phyloP scores from a whole-genome alignment of 2,329 filamentous ascomycete species.

The Ceratocystis ficicola region DNA sequence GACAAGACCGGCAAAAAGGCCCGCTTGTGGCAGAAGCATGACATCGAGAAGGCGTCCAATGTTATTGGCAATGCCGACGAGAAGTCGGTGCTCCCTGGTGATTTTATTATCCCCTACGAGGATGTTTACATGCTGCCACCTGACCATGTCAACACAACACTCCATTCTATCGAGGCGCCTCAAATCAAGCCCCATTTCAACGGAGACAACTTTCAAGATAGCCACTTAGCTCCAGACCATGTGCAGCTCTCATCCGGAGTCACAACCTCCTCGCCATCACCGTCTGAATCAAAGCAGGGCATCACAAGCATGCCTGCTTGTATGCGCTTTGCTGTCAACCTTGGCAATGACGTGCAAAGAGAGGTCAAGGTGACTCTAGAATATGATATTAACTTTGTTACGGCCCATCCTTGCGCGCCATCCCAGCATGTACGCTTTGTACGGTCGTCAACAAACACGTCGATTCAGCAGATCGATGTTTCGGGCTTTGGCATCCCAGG shows the following conservation, averaged over 20 bases:
- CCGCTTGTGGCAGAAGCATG: constrained; percentile 48
- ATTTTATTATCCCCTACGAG: constrained; percentile 51
- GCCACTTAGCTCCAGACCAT: not conserved
- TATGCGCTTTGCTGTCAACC: constrained; percentile 30
- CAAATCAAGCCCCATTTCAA: not conserved
- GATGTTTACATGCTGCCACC: constrained; percentile 39
- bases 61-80: constrained; percentile 47
- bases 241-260: constrained; percentile 16
- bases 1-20: constrained; percentile 42
- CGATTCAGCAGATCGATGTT: constrained; percentile 45
- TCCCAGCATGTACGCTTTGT: constrained; percentile 46
- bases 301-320: constrained; percentile 27
- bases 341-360: constrained; percentile 25
- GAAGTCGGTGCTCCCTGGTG: constrained; percentile 44
- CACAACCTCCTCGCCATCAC: constrained; percentile 25
- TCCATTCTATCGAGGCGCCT: constrained; percentile 41
- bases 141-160: constrained; percentile 37
- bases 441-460: constrained; percentile 48
- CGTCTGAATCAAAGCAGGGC: not conserved
- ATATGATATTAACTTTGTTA: constrained; percentile 53
- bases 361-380: constrained; percentile 34
- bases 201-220: not conserved
- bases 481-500: constrained; percentile 34
- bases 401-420: constrained; percentile 51
- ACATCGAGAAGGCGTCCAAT: constrained; percentile 47